Percentiles rank a stretch among this genome's conserved stretches.
Evolutionary conservation across 805 yeast genomes (phyloP).

Genomic region (Candida rishiriensis): DNA sequence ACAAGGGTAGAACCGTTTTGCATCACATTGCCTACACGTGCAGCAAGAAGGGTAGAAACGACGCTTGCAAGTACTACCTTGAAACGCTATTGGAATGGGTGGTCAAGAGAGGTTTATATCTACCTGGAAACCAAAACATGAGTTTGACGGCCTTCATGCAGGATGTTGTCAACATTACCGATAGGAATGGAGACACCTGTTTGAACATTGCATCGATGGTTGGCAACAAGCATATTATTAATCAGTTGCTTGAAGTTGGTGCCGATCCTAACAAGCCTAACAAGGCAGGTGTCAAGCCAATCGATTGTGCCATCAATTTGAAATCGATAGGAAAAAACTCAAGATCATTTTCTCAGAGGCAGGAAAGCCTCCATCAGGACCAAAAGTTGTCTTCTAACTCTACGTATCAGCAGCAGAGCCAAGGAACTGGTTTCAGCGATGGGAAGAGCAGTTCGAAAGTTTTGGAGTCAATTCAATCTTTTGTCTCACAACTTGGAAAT

Average conservation of each 20-base stretch:
- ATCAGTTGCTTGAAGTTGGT: constrained; percentile 79
- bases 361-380: background rate
- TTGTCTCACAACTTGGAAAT: constrained; percentile 47
- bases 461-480: constrained; percentile 46
- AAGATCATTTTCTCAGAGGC: background rate
- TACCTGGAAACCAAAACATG: constrained; percentile 40
- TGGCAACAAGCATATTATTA: constrained; percentile 76
- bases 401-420: background rate
- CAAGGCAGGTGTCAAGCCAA: constrained; percentile 80
- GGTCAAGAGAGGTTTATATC: constrained; percentile 46
- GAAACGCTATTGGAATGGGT: constrained; percentile 76
- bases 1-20: constrained; percentile 70
- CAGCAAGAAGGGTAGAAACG: constrained; percentile 68
- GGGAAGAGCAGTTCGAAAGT: constrained; percentile 34
- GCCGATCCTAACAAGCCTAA: constrained; percentile 79
- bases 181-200: constrained; percentile 92
- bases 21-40: constrained; percentile 85
- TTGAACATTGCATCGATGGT: constrained; percentile 88
- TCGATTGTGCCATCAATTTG: constrained; percentile 74
- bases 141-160: constrained; percentile 56
- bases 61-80: constrained; percentile 69
- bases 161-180: constrained; percentile 81
- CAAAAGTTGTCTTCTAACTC: background rate
- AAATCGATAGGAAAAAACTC: constrained; percentile 7
- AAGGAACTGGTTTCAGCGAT: constrained; percentile 2